phyloP scores from a whole-genome alignment of 192 early-diverging fungal species.

The Dissophora globulifera region DNA sequence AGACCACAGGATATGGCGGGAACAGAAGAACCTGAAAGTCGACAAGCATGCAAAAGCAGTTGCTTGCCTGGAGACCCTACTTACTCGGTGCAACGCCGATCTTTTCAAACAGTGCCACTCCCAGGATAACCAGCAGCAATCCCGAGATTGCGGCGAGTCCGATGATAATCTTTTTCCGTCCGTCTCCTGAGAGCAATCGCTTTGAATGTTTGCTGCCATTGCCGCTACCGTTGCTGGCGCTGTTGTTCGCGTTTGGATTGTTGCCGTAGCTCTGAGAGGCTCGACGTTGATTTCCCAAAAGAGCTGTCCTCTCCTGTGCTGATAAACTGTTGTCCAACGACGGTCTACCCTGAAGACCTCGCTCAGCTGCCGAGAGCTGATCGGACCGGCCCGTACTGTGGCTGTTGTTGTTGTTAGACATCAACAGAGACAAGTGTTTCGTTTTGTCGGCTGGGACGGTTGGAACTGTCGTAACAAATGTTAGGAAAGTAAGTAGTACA shows the following conservation, averaged over 20 bases:
- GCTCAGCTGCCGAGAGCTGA: slow-evolving; percentile 40
- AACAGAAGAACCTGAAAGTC: too few species aligned
- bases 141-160: slow-evolving; percentile 46
- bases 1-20: neutral
- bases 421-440: neutral
- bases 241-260: neutral
- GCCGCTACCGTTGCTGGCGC: neutral
- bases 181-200: slow-evolving; percentile 12
- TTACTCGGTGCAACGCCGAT: slow-evolving; percentile 32
- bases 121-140: slow-evolving; percentile 31
- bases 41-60: too few species aligned
- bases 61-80: too few species aligned
- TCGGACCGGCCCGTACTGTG: slow-evolving; percentile 28
- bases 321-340: slow-evolving; percentile 3
- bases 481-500: neutral
- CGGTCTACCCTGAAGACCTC: slow-evolving; percentile 14
- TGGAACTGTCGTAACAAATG: neutral
- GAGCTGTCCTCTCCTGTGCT: slow-evolving; percentile 16
- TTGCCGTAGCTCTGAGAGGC: slow-evolving; percentile 3
- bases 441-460: neutral
- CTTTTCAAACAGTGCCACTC: slow-evolving; percentile 31
- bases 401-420: slow-evolving; percentile 11
- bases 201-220: slow-evolving; percentile 9
- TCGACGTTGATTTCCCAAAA: slow-evolving; percentile 15
- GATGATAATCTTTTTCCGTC: slow-evolving; percentile 47